phyloP scores from a whole-genome alignment of 2,329 filamentous ascomycete genomes.

The Penicillium sp. region DNA sequence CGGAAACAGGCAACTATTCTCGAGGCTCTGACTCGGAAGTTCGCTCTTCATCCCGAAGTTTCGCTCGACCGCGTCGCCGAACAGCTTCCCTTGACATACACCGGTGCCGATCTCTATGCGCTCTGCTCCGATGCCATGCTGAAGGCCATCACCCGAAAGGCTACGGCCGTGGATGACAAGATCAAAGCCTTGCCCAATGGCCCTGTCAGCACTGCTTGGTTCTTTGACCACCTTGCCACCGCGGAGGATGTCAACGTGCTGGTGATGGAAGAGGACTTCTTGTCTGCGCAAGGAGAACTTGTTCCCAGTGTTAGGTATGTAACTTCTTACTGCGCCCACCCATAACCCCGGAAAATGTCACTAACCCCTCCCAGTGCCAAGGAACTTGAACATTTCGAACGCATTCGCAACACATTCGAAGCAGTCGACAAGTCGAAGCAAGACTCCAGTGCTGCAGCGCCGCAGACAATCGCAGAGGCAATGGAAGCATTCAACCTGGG shows the following conservation, averaged over 20 bases:
- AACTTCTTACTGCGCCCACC: background rate
- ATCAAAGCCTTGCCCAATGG: conserved; percentile 64
- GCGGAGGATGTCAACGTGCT: conserved; percentile 81
- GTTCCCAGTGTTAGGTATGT: conserved; percentile 76
- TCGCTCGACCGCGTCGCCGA: conserved; percentile 75
- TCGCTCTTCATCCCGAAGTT: conserved; percentile 77
- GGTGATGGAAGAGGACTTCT: conserved; percentile 87
- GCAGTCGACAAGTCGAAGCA: conserved; percentile 51
- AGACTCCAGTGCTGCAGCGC: conserved; percentile 22
- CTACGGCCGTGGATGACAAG: conserved; percentile 78
- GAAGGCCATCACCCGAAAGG: conserved; percentile 92
- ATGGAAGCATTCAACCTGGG: conserved; percentile 38
- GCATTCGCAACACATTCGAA: conserved; percentile 81
- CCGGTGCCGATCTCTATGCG: conserved; percentile 94
- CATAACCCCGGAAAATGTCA: conserved; percentile 4
- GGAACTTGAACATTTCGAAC: conserved; percentile 87
- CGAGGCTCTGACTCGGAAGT: conserved; percentile 92
- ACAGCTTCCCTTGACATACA: conserved; percentile 89
- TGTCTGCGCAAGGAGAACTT: conserved; percentile 76
- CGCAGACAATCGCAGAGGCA: conserved; percentile 40
- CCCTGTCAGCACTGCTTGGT: conserved; percentile 81
- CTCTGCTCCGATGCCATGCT: conserved; percentile 98
- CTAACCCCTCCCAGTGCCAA: conserved; percentile 64
- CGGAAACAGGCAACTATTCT: conserved; percentile 94
- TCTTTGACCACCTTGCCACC: conserved; percentile 89